Percentiles rank a stretch among this genome's conserved stretches.
These are phyloP conservation scores for Neolecta irregularis DNA, from an alignment of 1,139 yeast genomes.

Conservation along the genomic window DNA sequence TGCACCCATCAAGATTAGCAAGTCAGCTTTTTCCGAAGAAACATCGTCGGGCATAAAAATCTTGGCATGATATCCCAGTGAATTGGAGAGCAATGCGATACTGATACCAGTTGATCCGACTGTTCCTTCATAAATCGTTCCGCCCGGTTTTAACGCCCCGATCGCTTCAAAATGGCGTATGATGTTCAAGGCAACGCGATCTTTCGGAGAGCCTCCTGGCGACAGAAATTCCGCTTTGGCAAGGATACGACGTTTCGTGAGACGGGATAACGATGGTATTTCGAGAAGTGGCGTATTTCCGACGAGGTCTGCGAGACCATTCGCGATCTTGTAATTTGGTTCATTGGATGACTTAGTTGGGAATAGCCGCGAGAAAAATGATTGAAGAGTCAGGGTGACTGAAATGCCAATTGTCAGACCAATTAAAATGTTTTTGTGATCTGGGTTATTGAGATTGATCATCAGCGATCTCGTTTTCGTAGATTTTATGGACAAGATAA, in stretches of 20 bases:
- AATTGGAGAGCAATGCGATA: constrained; percentile 71
- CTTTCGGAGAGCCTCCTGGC: constrained; percentile 95
- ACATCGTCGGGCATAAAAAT: constrained; percentile 95
- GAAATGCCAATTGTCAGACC: not conserved
- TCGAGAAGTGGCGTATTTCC: constrained; percentile 85
- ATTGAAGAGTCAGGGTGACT: not conserved
- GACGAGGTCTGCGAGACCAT: constrained; percentile 47
- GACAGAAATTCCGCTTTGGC: constrained; percentile 77
- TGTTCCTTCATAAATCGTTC: constrained; percentile 27
- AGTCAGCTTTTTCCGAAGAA: constrained; percentile 59
- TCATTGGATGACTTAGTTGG: not conserved
- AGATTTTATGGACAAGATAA: too few relatives aligned
- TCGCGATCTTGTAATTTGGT: constrained; percentile 9
- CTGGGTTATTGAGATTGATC: too few relatives aligned
- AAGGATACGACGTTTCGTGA: constrained; percentile 68
- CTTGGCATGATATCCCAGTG: constrained; percentile 77
- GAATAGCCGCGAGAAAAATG: not conserved
- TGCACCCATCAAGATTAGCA: constrained; percentile 67
- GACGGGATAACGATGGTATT: constrained; percentile 52
- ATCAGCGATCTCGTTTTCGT: too few relatives aligned
- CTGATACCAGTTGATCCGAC: constrained; percentile 61
- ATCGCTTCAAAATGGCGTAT: constrained; percentile 37
- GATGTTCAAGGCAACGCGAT: constrained; percentile 79
- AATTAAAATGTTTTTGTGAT: not conserved
- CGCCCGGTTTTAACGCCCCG: constrained; percentile 8